Conservation (phyloP, 352 stramenopile species). For the Globisporangium okanoganense region DNA sequence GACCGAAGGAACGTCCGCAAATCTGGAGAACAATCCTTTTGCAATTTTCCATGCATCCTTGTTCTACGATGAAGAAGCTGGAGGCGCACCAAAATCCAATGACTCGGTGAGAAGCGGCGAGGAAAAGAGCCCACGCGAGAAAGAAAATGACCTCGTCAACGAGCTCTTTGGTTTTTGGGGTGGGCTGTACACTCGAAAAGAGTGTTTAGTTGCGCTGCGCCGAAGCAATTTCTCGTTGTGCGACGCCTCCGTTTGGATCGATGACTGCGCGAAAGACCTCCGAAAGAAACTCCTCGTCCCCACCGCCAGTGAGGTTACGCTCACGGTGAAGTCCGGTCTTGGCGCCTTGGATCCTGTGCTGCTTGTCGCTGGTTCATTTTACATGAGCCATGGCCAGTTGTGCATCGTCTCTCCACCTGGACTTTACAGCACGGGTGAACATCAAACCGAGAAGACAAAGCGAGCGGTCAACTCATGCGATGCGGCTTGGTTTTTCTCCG, state of each 20-base stretch:
- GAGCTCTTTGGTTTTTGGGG: conserved; percentile 54
- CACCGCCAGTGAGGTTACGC: conserved; percentile 26
- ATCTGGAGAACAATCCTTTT: conserved; percentile 28
- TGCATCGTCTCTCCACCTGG: conserved; percentile 66
- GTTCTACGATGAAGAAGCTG: conserved; percentile 23
- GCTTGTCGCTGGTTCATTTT: conserved; percentile 71
- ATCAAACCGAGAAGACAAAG: conserved; percentile 36
- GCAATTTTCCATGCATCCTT: conserved; percentile 29
- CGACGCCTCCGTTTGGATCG: conserved; percentile 43
- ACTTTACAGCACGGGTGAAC: conserved; percentile 36
- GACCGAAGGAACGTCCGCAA: not conserved
- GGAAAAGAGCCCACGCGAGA: not conserved
- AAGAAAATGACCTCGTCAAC: conserved; percentile 30
- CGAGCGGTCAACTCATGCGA: conserved; percentile 46
- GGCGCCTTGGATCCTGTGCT: conserved; percentile 61
- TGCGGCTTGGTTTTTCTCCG: conserved; percentile 69
- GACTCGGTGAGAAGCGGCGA: not conserved
- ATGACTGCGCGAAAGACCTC: conserved; percentile 38
- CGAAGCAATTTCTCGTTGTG: conserved; percentile 39
- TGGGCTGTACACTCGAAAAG: conserved; percentile 49
- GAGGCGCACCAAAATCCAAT: conserved; percentile 14
- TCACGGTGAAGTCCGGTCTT: conserved; percentile 27
- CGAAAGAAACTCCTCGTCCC: conserved; percentile 39
- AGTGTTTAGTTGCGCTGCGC: conserved; percentile 56
- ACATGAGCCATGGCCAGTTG: conserved; percentile 46